Conservation (phyloP, 2,329 filamentous ascomycete species). For the Leptographium procerum region DNA sequence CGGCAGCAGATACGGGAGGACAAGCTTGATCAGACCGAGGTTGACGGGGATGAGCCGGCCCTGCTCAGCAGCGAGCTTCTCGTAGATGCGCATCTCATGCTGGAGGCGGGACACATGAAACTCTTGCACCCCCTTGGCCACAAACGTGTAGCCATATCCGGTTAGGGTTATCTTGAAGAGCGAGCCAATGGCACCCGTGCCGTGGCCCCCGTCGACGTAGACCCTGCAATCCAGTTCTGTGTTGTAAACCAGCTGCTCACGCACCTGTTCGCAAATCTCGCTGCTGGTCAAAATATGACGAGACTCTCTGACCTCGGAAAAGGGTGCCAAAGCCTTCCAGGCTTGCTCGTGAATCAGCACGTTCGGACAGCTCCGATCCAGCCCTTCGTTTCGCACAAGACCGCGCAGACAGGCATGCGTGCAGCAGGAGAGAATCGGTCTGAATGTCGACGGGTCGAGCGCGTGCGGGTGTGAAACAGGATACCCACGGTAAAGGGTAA, state of each 20-base stretch:
- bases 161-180: conserved; percentile 10
- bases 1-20: neutral
- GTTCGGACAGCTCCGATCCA: conserved; percentile 1
- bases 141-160: conserved; percentile 10
- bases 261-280: neutral
- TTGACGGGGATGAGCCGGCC: conserved; percentile 7
- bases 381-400: neutral
- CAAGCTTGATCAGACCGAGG: conserved; percentile 9
- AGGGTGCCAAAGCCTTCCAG: neutral
- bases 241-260: neutral
- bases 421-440: neutral
- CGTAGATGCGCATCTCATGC: conserved; percentile 4
- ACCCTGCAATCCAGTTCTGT: conserved; percentile 1
- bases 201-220: neutral
- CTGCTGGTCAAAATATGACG: neutral
- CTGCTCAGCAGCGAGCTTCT: neutral
- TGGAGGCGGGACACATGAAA: neutral
- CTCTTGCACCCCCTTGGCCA: conserved; percentile 7
- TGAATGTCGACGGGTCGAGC: neutral
- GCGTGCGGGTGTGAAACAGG: neutral
- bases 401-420: conserved; percentile 1
- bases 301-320: neutral
- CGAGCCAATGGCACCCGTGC: conserved; percentile 1
- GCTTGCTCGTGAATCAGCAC: neutral
- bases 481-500: neutral